Percentiles rank a stretch among this genome's conserved stretches.
Evolutionary conservation across 1,284 basidiomycete genomes (phyloP).

Genomic region (Leccinum huronense): DNA sequence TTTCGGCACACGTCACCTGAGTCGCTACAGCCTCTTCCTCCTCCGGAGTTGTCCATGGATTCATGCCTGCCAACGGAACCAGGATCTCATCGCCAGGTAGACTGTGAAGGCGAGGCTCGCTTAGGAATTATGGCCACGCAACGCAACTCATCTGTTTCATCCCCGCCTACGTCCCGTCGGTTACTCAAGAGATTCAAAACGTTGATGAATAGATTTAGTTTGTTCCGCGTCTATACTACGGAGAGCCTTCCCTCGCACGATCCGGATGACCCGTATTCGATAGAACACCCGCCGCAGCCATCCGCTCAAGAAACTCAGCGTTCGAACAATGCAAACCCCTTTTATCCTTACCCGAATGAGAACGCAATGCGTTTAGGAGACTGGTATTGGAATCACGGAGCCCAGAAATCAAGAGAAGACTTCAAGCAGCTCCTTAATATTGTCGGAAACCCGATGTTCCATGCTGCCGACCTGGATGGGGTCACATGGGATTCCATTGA

Average conservation of each 20-base stretch:
- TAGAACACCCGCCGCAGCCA: neutral
- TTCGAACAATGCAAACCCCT: neutral
- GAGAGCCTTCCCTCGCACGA: neutral
- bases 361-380: neutral
- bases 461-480: neutral
- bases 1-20: constrained; percentile 1
- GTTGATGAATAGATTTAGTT: neutral
- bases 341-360: neutral
- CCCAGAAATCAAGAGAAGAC: neutral
- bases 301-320: neutral
- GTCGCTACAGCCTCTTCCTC: neutral
- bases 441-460: neutral
- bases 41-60: neutral
- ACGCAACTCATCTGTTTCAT: neutral
- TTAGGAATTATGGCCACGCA: neutral
- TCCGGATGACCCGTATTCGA: neutral
- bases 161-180: neutral
- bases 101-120: neutral
- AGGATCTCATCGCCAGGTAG: neutral
- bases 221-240: neutral
- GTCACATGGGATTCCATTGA: neutral
- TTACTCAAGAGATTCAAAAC: neutral
- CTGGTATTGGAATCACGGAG: neutral
- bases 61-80: neutral
- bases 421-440: neutral